Evolutionary conservation across 495 filamentous ascomycete genomes (phyloP), one percentile per base, ranked within the genome.

Genomic region (Niebla homalea): DNA sequence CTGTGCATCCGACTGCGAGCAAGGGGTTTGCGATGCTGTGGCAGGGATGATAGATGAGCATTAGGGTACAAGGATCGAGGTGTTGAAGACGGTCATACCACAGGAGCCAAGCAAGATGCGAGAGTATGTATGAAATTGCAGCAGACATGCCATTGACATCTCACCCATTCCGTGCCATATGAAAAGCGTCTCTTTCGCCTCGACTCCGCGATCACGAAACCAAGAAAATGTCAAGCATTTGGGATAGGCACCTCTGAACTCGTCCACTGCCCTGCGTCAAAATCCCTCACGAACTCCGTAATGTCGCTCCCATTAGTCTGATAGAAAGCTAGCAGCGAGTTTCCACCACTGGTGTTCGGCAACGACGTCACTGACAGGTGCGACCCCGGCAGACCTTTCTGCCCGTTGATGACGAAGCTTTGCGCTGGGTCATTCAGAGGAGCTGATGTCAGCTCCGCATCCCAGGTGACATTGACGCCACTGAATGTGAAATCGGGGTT

Each of bases 241-340:
- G 56, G 56, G 36, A 58, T 58, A 21, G 56, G 56, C 23, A 58
- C 53, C 20, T 40, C 49, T 19, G 48, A 43, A 36, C 49, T 52
- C 18, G 56, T 56, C 56, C 56, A 58, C 49, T 55, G 56, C 8
- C 56, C 56, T 29, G 26, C 48, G 2, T 56, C 43, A 21, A 58
- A 35, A 56, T 58, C 56, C 22, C 56, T 15, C 16, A 56, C 52
- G 21, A 56, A 58, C 7, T 56, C 56, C 0, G 53, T 56, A 16
- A 58, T 18, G 15, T 58, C 56, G 15, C 37, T 45, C 3, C 56
- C 56, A 21, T 58, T 56, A 8, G 47, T 51, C 49, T 58, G 56
- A 14, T 58, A 58, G 7, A 58, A 58, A 7, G 44, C 53, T 3
- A 58, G 46, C 25, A 58, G 36, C 12, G 43, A 48, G 15, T 56